phyloP scores from a whole-genome alignment of 805 yeast species.

The Kodamaea kaohsiungensis region DNA sequence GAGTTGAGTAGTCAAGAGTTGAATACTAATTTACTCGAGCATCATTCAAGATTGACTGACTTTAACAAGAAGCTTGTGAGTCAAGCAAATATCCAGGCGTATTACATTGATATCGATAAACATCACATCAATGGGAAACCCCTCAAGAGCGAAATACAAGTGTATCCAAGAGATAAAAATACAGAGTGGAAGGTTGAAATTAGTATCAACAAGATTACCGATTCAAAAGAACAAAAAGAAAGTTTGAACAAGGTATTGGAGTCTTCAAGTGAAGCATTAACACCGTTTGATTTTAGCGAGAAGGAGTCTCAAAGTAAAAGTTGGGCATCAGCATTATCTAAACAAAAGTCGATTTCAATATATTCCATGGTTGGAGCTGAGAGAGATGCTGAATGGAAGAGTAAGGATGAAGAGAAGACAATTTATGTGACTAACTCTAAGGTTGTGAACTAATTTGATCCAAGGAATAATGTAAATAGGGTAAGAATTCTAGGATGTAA shows the following conservation, averaged over 20 bases:
- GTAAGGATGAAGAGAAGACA: slow-evolving; percentile 4
- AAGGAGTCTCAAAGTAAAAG: neutral
- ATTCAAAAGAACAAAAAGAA: slow-evolving; percentile 4
- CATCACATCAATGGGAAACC: slow-evolving; percentile 19
- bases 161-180: slow-evolving; percentile 25
- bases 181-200: slow-evolving; percentile 26
- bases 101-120: slow-evolving; percentile 22
- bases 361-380: slow-evolving; percentile 8
- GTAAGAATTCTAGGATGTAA: neutral
- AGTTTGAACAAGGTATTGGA: slow-evolving; percentile 9
- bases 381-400: slow-evolving; percentile 9
- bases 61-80: slow-evolving; percentile 23
- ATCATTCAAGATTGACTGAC: slow-evolving; percentile 24
- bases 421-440: neutral
- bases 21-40: slow-evolving; percentile 22
- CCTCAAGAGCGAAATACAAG: slow-evolving; percentile 13
- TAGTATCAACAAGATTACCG: slow-evolving; percentile 10
- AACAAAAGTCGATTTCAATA: neutral
- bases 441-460: no score
- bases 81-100: slow-evolving; percentile 21
- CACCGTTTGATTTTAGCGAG: neutral
- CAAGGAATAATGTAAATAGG: neutral
- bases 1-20: slow-evolving; percentile 25
- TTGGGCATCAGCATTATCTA: neutral
- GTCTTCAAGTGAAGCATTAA: neutral